Evolutionary conservation across 306 rosid species (phyloP), one percentile per base, ranked within the genome.

Genomic region (Ormosia semicastrata): DNA sequence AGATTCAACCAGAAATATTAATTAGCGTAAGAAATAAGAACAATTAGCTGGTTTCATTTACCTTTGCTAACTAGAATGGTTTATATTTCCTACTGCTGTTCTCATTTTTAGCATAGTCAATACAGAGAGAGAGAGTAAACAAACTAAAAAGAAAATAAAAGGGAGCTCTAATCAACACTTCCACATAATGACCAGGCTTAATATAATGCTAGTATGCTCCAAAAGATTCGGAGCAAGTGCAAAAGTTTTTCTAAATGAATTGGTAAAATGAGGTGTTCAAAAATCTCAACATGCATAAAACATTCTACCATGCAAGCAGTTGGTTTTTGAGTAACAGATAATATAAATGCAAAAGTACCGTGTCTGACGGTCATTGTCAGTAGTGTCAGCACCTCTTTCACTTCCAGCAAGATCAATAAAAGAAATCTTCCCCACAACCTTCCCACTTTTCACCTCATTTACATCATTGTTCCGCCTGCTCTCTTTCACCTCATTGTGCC

Each of bases 341-440:
- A 69, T 43, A 8, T 68, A 32, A 53, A 63, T 32, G 47, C 40
- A 34, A 71, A 13, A 52, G 46, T 85, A 93, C 98, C 99, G 90
- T 9, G 99, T 95, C 81, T 95, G 99, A 39, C 99, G 94, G 76
- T 95, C 99, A 89, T 95, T 93, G 86, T 95, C 99, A 63, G 99
- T 95, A 72, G 99, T 95, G 91, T 93, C 99, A 18, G 99, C 99
- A 39, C 99, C 99, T 86, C 99, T 92, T 92, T 95, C 99, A 83
- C 98, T 95, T 66, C 99, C 99, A 77, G 99, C 99, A 76, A 95
- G 97, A 92, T 95, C 98, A 76, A 95, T 95, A 77, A 95, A 95
- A 77, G 99, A 95, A 80, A 95, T 89, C 85, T 95, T 95, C 89
- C 99, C 99, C 75, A 95, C 96, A 84, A 93, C 93, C 89, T 90